phyloP scores from a whole-genome alignment of 495 filamentous ascomycete species.

The Penicillium dipodomyicola region DNA sequence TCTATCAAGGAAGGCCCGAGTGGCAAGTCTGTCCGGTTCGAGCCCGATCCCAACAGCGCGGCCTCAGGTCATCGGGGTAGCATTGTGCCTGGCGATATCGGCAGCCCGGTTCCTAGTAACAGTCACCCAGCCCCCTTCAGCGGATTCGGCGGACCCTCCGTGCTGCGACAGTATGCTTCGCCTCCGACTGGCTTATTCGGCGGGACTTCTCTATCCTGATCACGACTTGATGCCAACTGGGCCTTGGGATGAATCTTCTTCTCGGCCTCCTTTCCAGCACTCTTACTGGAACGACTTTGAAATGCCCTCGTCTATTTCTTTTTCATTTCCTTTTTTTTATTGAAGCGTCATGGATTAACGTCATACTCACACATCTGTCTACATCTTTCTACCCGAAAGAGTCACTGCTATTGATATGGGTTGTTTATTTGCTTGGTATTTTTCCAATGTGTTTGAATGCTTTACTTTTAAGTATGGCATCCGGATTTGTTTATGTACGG shows the following conservation, averaged over 20 bases:
- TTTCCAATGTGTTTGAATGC: slow-evolving; percentile 16
- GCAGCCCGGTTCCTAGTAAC: slow-evolving; percentile 46
- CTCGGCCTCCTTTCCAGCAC: slow-evolving; percentile 5
- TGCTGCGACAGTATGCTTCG: slow-evolving; percentile 42
- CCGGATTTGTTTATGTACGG: slow-evolving; percentile 27
- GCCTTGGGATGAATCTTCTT: neutral
- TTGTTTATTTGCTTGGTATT: slow-evolving; percentile 21
- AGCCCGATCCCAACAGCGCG: slow-evolving; percentile 49
- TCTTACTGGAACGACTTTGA: slow-evolving; percentile 23
- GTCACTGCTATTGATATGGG: slow-evolving; percentile 19
- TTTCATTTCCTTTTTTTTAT: slow-evolving; percentile 17
- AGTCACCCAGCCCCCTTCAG: slow-evolving; percentile 44
- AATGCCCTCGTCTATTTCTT: slow-evolving; percentile 11
- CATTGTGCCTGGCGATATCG: slow-evolving; percentile 50
- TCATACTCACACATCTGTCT: slow-evolving; percentile 22
- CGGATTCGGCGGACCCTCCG: slow-evolving; percentile 38
- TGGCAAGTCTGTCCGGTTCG: slow-evolving; percentile 60
- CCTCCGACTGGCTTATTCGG: slow-evolving; percentile 41
- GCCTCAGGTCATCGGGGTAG: slow-evolving; percentile 40
- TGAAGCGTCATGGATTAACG: slow-evolving; percentile 35
- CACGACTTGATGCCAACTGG: slow-evolving; percentile 7
- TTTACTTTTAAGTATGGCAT: slow-evolving; percentile 21
- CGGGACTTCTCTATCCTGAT: slow-evolving; percentile 16
- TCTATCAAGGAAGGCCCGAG: slow-evolving; percentile 54
- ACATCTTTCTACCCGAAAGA: slow-evolving; percentile 13